Conservation (phyloP, 2,329 filamentous ascomycete species). For the Epichloe aotearoae region DNA sequence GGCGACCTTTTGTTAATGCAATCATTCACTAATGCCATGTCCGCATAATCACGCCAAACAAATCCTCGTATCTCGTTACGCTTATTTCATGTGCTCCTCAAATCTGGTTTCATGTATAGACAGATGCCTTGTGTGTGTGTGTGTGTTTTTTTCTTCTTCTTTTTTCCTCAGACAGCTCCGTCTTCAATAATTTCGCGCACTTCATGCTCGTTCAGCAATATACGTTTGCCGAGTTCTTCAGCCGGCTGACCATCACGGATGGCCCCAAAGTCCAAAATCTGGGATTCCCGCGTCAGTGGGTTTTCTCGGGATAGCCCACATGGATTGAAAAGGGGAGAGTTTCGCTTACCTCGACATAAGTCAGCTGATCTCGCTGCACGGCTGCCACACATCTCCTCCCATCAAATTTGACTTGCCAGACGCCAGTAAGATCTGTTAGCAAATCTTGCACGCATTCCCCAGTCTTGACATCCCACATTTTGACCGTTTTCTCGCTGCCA, state of each 20-base stretch:
- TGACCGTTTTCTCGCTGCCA: conserved; percentile 86
- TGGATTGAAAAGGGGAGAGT: too few species aligned
- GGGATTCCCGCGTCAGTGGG: neutral
- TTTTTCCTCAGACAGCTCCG: conserved; percentile 14
- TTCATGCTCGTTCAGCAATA: conserved; percentile 48
- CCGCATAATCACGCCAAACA: neutral
- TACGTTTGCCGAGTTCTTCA: conserved; percentile 66
- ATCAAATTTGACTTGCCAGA: conserved; percentile 98
- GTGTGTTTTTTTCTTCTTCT: neutral
- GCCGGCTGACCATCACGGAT: conserved; percentile 73
- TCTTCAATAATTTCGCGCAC: conserved; percentile 38
- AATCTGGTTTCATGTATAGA: neutral
- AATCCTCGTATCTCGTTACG: conserved; percentile 1
- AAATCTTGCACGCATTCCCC: conserved; percentile 89
- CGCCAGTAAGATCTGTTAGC: conserved; percentile 84
- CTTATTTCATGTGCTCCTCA: neutral
- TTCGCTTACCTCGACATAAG: conserved; percentile 78
- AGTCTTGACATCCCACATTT: conserved; percentile 95
- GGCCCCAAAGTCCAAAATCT: conserved; percentile 97
- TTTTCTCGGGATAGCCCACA: neutral
- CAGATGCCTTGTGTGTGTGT: neutral
- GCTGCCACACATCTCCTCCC: conserved; percentile 90
- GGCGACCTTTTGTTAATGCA: neutral
- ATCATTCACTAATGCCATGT: conserved; percentile 1
- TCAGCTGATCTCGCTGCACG: conserved; percentile 82